Evolutionary conservation across 768 basidiomycete species (phyloP).

Genomic region (Gloeophyllum trabeum): DNA sequence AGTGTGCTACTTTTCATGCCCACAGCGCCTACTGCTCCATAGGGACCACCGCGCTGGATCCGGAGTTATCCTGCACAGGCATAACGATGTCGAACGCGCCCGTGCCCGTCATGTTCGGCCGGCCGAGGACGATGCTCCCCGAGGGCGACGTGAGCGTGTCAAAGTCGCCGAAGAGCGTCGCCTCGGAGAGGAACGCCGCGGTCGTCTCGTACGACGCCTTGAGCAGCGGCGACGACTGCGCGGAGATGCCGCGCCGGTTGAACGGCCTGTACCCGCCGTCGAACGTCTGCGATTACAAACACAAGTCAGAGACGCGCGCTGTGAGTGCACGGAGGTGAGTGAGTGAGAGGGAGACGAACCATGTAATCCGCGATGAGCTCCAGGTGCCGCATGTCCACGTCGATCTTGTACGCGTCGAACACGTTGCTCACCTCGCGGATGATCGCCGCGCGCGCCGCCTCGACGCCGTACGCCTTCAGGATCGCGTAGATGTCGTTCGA

Average conservation of each 20-base stretch:
- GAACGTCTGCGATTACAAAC: constrained; percentile 56
- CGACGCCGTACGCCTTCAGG: constrained; percentile 88
- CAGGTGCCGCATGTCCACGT: constrained; percentile 87
- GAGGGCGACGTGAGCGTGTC: constrained; percentile 88
- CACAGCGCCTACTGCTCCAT: too few relatives aligned
- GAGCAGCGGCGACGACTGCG: constrained; percentile 88
- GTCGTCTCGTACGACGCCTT: constrained; percentile 99
- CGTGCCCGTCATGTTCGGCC: constrained; percentile 85
- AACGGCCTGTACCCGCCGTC: constrained; percentile 98
- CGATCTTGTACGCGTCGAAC: constrained; percentile 92
- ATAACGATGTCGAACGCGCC: constrained; percentile 86
- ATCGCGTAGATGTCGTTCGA: constrained; percentile 95
- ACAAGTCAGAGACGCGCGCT: too few relatives aligned
- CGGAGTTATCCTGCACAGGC: too few relatives aligned
- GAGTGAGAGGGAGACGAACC: constrained; percentile 38
- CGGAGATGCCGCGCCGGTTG: constrained; percentile 90
- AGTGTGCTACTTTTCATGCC: too few relatives aligned
- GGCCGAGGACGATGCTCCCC: constrained; percentile 83
- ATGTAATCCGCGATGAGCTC: constrained; percentile 99
- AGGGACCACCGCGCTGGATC: too few relatives aligned
- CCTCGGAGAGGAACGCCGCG: constrained; percentile 82
- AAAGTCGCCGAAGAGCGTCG: constrained; percentile 90
- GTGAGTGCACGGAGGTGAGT: background rate
- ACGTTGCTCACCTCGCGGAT: constrained; percentile 85
- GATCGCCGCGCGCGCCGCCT: constrained; percentile 89